Conservation (phyloP, 1,139 yeast species). For the Wickerhamomyces sp. region DNA sequence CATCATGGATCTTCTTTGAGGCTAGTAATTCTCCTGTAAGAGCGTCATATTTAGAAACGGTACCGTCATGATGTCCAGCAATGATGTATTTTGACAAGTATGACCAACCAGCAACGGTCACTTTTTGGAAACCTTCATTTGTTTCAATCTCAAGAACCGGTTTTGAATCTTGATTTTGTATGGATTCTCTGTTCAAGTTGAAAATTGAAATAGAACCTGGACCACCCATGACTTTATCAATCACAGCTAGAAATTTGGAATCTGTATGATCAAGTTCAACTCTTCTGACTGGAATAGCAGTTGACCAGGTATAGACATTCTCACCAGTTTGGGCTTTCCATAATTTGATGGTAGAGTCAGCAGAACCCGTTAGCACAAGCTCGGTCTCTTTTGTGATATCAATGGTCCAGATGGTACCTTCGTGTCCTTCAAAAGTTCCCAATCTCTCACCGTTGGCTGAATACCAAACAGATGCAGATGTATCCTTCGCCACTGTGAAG, state of each 20-base stretch:
- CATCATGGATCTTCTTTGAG: conserved; percentile 66
- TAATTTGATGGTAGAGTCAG: conserved; percentile 79
- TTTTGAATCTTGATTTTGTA: conserved; percentile 34
- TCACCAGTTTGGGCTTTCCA: conserved; percentile 84
- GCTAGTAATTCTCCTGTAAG: conserved; percentile 64
- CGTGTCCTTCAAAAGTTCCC: conserved; percentile 87
- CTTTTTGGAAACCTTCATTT: conserved; percentile 53
- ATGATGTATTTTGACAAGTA: conserved; percentile 68
- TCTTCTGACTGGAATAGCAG: conserved; percentile 83
- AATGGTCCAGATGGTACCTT: conserved; percentile 94
- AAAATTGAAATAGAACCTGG: conserved; percentile 72
- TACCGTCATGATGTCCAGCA: conserved; percentile 87
- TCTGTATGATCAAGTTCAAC: conserved; percentile 83
- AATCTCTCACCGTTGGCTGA: conserved; percentile 94
- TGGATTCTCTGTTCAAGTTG: conserved; percentile 46
- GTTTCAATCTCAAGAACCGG: conserved; percentile 66
- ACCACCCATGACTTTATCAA: conserved; percentile 93
- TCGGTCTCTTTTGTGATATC: conserved; percentile 72
- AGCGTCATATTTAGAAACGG: conserved; percentile 74
- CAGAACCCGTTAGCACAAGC: conserved; percentile 82
- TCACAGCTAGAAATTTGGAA: conserved; percentile 63
- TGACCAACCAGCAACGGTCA: conserved; percentile 87
- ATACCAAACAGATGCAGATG: conserved; percentile 87
- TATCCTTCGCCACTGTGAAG: conserved; percentile 90
- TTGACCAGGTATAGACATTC: conserved; percentile 67